Percentiles rank a stretch among this genome's conserved stretches.
Evolutionary conservation across 495 filamentous ascomycete species (phyloP).

Genomic region (Friedmanniomyces simplex): DNA sequence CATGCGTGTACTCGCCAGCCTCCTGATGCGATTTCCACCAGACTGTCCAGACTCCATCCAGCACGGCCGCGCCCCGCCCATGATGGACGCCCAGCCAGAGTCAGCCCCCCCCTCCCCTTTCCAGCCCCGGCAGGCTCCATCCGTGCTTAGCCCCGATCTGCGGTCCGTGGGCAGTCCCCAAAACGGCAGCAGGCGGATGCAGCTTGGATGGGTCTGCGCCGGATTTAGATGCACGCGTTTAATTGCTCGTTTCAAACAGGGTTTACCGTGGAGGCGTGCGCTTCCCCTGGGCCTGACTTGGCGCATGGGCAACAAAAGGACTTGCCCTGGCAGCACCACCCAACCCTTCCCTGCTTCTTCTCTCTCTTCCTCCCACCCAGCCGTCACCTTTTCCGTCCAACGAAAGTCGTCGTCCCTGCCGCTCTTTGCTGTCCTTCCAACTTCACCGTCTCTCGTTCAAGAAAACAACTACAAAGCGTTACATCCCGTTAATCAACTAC

Average conservation of each 20-base stretch:
- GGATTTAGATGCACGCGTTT: conserved; percentile 3
- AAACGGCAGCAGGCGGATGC: not conserved
- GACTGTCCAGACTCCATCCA: no score
- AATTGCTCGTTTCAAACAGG: conserved; percentile 7
- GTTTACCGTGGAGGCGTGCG: not conserved
- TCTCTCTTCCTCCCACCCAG: not conserved
- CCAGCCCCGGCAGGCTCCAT: not conserved
- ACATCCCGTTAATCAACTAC: not conserved
- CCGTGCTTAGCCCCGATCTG: not conserved
- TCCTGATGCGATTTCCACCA: no score
- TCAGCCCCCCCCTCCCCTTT: not conserved
- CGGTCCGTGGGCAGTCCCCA: not conserved
- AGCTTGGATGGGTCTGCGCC: not conserved
- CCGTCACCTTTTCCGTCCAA: conserved; percentile 1
- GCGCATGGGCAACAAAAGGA: conserved; percentile 6
- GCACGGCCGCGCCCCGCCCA: no score
- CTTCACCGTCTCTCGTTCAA: conserved; percentile 1
- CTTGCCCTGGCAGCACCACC: not conserved
- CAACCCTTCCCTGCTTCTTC: not conserved
- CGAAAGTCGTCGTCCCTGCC: not conserved
- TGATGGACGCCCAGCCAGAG: no score
- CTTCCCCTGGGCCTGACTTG: conserved; percentile 2
- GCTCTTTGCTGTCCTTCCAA: not conserved
- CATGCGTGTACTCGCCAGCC: no score
- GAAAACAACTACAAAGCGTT: not conserved